Conservation (phyloP, 345 rosid genomes). For the Hibiscus trionum region DNA sequence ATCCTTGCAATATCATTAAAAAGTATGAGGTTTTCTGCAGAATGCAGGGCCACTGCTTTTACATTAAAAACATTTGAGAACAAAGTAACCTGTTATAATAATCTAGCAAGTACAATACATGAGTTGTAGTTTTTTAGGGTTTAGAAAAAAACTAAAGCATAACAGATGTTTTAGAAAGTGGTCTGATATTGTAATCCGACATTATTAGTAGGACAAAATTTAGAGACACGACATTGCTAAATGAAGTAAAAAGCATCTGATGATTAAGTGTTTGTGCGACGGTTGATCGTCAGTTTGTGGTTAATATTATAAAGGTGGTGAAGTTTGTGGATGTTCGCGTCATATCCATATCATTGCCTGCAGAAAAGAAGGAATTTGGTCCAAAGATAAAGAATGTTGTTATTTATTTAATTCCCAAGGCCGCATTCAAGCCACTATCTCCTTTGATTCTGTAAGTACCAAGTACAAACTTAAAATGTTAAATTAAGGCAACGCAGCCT, state of each 20-base stretch:
- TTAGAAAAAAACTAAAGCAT: neutral
- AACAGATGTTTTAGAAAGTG: slow-evolving; percentile 2
- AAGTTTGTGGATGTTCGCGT: neutral
- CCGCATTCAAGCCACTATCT: slow-evolving; percentile 10
- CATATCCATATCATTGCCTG: neutral
- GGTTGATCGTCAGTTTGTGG: neutral
- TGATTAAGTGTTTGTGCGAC: neutral
- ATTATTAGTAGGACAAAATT: neutral
- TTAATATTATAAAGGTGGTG: neutral
- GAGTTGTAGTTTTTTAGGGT: neutral
- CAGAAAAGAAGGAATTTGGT: slow-evolving; percentile 4
- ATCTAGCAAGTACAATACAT: neutral
- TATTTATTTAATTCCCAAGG: neutral
- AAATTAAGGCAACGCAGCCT: neutral
- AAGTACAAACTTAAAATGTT: neutral
- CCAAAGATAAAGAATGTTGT: neutral
- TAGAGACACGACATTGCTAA: neutral
- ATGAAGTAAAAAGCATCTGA: slow-evolving; percentile 11
- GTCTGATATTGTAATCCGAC: slow-evolving; percentile 9
- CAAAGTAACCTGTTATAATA: neutral
- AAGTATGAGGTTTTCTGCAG: neutral
- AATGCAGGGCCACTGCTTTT: neutral
- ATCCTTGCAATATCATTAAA: neutral
- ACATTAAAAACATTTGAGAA: neutral
- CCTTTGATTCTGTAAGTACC: neutral